These are phyloP conservation scores for Pestalotiopsis sp. DNA, from an alignment of 2,329 filamentous ascomycete genomes.

Conservation along the genomic window DNA sequence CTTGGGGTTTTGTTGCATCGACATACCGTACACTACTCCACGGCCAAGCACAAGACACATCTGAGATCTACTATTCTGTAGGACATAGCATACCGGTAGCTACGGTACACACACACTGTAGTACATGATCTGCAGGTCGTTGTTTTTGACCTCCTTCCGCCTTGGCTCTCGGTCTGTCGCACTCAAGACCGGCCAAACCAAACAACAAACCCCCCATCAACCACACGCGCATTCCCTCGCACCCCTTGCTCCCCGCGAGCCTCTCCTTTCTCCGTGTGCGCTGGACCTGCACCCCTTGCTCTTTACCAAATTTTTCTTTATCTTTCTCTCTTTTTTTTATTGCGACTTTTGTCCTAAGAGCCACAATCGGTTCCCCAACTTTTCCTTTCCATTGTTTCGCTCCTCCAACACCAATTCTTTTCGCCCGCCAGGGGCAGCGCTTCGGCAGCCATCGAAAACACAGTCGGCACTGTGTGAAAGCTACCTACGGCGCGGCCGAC, in stretches of 20 bases:
- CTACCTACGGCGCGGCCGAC: conserved; percentile 1
- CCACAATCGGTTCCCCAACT: not conserved
- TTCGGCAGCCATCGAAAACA: not conserved
- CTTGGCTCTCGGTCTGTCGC: not conserved
- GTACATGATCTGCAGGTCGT: not conserved
- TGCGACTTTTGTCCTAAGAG: not conserved
- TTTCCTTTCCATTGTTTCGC: not conserved
- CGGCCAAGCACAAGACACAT: not conserved
- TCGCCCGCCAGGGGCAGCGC: not conserved
- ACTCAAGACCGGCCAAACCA: not conserved
- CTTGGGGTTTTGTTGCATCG: not conserved
- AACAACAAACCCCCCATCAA: not conserved
- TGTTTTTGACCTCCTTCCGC: not conserved
- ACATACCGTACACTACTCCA: not conserved
- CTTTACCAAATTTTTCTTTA: not conserved
- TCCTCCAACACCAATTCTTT: not conserved
- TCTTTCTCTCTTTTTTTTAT: not conserved
- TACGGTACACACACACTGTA: not conserved
- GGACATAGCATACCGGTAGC: not conserved
- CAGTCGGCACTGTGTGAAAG: not conserved
- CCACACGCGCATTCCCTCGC: not conserved
- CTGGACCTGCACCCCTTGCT: not conserved
- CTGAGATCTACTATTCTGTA: not conserved
- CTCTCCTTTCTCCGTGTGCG: not conserved
- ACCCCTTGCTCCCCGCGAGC: not conserved